Evolutionary conservation across 83 land plant species (phyloP).

Genomic region (Picea mariana): DNA sequence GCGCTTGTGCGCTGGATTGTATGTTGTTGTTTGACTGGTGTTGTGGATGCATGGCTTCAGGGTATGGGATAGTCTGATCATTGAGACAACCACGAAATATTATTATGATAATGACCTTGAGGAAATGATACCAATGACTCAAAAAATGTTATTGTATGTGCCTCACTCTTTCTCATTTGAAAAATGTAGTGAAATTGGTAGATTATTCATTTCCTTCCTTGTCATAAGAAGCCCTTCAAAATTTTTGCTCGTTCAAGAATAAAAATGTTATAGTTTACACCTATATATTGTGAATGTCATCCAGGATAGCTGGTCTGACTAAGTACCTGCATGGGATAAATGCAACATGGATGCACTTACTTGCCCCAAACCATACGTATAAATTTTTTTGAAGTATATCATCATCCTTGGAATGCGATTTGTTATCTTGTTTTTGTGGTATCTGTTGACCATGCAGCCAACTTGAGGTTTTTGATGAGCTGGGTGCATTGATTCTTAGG

Average conservation of each 20-base stretch:
- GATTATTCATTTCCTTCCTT: background rate
- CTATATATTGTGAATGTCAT: no score
- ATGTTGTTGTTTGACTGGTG: no score
- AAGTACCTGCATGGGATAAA: no score
- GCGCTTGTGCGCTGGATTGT: no score
- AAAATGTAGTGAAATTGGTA: background rate
- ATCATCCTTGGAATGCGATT: no score
- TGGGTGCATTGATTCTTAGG: no score
- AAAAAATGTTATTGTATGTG: slow-evolving; percentile 10
- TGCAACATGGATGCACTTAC: slow-evolving; percentile 12
- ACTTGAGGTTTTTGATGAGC: no score
- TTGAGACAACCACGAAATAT: slow-evolving; percentile 18
- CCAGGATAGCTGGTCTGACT: slow-evolving; percentile 52
- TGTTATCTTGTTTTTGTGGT: no score
- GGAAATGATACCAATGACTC: slow-evolving; percentile 10
- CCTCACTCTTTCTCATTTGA: background rate
- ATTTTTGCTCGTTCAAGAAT: background rate
- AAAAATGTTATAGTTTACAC: no score
- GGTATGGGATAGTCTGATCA: slow-evolving; percentile 14
- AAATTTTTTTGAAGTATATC: background rate
- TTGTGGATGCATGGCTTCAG: no score
- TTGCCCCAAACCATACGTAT: slow-evolving; percentile 52
- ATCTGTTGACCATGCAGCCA: no score
- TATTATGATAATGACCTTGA: slow-evolving; percentile 11
- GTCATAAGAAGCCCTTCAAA: background rate